phyloP scores from a whole-genome alignment of 805 yeast genomes.

The Kodamaea leandrae region DNA sequence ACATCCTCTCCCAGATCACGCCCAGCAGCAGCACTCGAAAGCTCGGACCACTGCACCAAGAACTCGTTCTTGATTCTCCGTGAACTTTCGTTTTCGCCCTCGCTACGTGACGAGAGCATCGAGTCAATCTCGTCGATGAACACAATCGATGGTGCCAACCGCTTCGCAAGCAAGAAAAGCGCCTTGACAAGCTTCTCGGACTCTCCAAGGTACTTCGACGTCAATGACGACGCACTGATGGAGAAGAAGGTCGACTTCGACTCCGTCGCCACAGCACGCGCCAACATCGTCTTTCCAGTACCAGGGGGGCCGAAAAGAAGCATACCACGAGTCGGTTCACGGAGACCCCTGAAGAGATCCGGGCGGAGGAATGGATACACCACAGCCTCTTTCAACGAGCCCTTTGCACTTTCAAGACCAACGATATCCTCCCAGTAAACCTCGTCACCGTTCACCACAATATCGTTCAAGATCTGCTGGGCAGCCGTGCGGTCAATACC shows the following conservation, averaged over 20 bases:
- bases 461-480: constrained; percentile 80
- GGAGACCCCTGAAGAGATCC: constrained; percentile 81
- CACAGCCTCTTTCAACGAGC: constrained; percentile 87
- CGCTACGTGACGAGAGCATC: constrained; percentile 70
- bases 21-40: constrained; percentile 81
- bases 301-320: constrained; percentile 96
- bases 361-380: constrained; percentile 95
- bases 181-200: constrained; percentile 92
- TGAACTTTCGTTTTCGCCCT: constrained; percentile 82
- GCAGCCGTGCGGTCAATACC: constrained; percentile 84
- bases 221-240: constrained; percentile 84
- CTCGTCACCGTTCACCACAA: constrained; percentile 85
- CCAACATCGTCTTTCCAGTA: constrained; percentile 97
- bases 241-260: constrained; percentile 90
- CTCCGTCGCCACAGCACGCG: constrained; percentile 95
- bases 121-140: constrained; percentile 97
- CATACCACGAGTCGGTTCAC: constrained; percentile 98
- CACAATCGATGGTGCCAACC: constrained; percentile 86
- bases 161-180: constrained; percentile 77
- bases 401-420: constrained; percentile 85
- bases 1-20: constrained; percentile 45
- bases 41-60: constrained; percentile 89
- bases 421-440: constrained; percentile 95
- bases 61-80: constrained; percentile 91
- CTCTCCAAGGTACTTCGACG: constrained; percentile 88